These are phyloP conservation scores for Maudiozyma saulgeensis DNA, from an alignment of 805 yeast genomes.

Conservation along the genomic window DNA sequence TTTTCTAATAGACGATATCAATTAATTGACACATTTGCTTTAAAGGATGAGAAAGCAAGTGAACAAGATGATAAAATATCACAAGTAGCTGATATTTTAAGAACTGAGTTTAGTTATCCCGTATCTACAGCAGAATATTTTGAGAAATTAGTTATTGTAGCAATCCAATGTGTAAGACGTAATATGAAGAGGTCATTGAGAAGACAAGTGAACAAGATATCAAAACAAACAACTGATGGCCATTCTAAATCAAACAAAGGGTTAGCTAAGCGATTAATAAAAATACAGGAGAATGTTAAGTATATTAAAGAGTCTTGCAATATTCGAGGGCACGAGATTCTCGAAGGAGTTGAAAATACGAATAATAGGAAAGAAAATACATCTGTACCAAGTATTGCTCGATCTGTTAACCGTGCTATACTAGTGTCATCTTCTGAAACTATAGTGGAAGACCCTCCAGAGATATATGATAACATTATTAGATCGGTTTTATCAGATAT, in stretches of 20 bases:
- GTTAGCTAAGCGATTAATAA: neutral
- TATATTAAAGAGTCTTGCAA: neutral
- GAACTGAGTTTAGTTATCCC: slow-evolving; percentile 70
- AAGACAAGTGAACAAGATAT: slow-evolving; percentile 5
- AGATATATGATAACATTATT: neutral
- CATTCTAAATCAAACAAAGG: neutral
- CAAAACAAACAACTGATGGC: neutral
- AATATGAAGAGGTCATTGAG: slow-evolving; percentile 65
- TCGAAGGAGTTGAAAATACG: too few relatives aligned
- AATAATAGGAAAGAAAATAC: too few relatives aligned
- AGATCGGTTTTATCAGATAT: slow-evolving; percentile 8
- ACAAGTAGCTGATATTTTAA: slow-evolving; percentile 64
- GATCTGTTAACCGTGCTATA: too few relatives aligned
- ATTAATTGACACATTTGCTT: slow-evolving; percentile 62
- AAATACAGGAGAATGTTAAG: too few relatives aligned
- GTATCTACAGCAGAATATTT: slow-evolving; percentile 55
- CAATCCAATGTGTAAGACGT: slow-evolving; percentile 85
- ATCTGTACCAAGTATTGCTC: too few relatives aligned
- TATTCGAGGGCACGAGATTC: too few relatives aligned
- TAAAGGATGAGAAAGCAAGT: slow-evolving; percentile 65
- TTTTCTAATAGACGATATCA: slow-evolving; percentile 84
- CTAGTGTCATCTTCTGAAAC: too few relatives aligned
- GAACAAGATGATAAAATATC: slow-evolving; percentile 82
- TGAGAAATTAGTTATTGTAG: slow-evolving; percentile 85
- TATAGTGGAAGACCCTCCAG: too few relatives aligned